Evolutionary conservation across 768 basidiomycete genomes (phyloP), one percentile per base, ranked within the genome.

Genomic region (Leucocoprinus birnbaumii): DNA sequence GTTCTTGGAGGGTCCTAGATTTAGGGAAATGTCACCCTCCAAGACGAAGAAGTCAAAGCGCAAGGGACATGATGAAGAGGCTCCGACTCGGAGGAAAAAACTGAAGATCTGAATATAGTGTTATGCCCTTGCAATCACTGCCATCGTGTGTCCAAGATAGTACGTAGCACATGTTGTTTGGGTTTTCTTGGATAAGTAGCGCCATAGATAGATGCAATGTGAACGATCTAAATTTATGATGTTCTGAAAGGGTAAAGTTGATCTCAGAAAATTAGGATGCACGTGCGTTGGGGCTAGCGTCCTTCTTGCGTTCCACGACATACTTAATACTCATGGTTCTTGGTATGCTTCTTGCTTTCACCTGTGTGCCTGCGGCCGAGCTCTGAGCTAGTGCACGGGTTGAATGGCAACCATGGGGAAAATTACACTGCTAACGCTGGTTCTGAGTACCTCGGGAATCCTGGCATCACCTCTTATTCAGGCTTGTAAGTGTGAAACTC

Each of bases 1-100:
- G 51, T 72, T 72, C 44, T 57, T 77, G 37, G 59, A 72, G 42
- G 55, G 64, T 2, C 60, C 73, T 25, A 66, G 76, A 2, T 25
- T 44, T 22, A 26, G 24, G 16, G 43, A 21, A 22, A 4, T 11
- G 10, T 25, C 14, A 21, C 34, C 42, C 26, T 25, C 42, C 26
- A 38, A 41, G 3, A 4, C 13, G 18, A 14, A 42, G 10, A 51
- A 42, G 40, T 13, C 18, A 31, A 53, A 53, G 7, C 43, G 41
- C 13, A 53, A 53, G 13, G 11, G 27, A 10, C 14, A 34, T n/a
- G 43, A 53, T n/a, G 43, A 53, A 44, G 38, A 38, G 13, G 4
- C 38, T 38, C 9, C n/a, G 11, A 11, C 16, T n/a, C 38, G 38
- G n/a, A 7, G 38, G 38, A 38, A 38, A 38, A 38, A 38, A 38